Evolutionary conservation across 345 rosid genomes (phyloP), one percentile per base, ranked within the genome.

Genomic region (Moricandia arvensis): DNA sequence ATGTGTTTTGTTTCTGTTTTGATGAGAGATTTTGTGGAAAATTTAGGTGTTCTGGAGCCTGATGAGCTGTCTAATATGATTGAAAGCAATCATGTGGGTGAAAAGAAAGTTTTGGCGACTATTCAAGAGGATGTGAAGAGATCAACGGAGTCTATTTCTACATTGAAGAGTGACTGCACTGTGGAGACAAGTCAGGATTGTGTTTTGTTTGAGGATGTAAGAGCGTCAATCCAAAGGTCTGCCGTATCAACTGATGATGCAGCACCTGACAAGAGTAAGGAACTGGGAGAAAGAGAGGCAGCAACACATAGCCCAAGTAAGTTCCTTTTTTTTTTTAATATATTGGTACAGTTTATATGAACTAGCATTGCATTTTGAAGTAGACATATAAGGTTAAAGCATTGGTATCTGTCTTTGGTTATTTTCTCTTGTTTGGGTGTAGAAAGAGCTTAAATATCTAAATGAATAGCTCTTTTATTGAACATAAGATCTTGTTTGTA

Each of bases 41-140:
- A 13, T 55, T 47, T 47, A 96, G 99, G 99, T 41, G 85, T 96
- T 74, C 70, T 96, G 72, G 96, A 93, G 47, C 86, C 96, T 9
- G 97, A 96, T 8, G 99, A 93, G 86, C 58, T 96, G 78, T 88
- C 85, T 45, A 83, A 81, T 80, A 90, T 96, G 85, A 87, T 96
- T 2, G 89, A 71, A 73, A 85, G 80, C 78, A 82, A 73, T 29
- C 82, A 80, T 71, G 82, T 79, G 72, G 72, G 69, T 59, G 79
- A 59, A 38, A 89, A 65, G 31, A 80, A 70, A 41, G 18, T 8
- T 59, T 86, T 90, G 47, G 90, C 87, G 35, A 80, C 80, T 66
- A 91, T 93, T 72, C 85, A 84, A 76, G 99, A 96, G 85, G 95
- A 87, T 72, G 47, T 85, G 5, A 79, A 75, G 38, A 81, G 76